phyloP scores from a whole-genome alignment of 495 filamentous ascomycete genomes.

The Xylaria cubensis region DNA sequence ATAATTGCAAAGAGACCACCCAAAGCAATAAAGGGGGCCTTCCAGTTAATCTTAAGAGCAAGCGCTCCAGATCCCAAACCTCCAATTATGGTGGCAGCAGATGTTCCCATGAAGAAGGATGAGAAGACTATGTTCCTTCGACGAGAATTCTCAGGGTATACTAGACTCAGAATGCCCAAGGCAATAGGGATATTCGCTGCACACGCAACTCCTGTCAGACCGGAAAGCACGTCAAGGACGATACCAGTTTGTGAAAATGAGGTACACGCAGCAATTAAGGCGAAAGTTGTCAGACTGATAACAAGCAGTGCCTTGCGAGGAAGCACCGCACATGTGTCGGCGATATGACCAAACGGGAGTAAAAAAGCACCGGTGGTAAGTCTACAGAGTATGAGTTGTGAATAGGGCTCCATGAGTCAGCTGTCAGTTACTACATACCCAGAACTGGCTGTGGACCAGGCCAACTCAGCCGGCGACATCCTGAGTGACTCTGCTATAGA shows the following conservation, averaged over 20 bases:
- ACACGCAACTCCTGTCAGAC: constrained; percentile 64
- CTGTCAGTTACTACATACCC: constrained; percentile 48
- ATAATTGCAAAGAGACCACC: constrained; percentile 54
- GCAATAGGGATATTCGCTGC: constrained; percentile 66
- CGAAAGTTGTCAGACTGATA: constrained; percentile 60
- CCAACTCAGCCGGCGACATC: constrained; percentile 67
- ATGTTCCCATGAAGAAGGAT: constrained; percentile 68
- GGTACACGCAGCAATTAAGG: constrained; percentile 56
- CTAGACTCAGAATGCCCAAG: constrained; percentile 63
- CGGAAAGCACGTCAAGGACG: constrained; percentile 63
- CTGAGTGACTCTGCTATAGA: constrained; percentile 63
- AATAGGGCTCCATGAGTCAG: constrained; percentile 33
- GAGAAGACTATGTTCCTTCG: constrained; percentile 68
- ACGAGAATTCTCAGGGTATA: constrained; percentile 58
- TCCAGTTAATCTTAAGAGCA: constrained; percentile 62
- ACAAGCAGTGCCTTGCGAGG: constrained; percentile 65
- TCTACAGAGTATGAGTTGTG: constrained; percentile 24
- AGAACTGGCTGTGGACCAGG: constrained; percentile 65
- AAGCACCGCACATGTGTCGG: constrained; percentile 58
- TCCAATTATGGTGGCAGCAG: constrained; percentile 66
- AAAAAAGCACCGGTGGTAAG: constrained; percentile 65
- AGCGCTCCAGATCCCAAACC: constrained; percentile 65
- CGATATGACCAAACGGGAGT: constrained; percentile 66
- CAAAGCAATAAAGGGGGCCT: constrained; percentile 63
- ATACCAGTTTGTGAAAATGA: constrained; percentile 62